Evolutionary conservation across 2,329 filamentous ascomycete species (phyloP), one percentile per base, ranked within the genome.

Genomic region (Sporothrix phasma): DNA sequence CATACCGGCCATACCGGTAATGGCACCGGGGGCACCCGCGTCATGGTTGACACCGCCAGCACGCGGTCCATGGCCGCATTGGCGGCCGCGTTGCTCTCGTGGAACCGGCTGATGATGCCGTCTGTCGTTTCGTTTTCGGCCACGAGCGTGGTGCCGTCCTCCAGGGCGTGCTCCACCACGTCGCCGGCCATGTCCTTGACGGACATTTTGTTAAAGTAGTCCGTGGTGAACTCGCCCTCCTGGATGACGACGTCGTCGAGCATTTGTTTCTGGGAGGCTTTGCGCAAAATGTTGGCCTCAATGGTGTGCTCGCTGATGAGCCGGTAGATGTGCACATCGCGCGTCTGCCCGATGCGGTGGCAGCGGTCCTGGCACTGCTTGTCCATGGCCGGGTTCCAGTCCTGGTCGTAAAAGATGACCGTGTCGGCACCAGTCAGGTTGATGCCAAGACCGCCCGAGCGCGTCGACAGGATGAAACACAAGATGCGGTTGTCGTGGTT

Each of bases 301-400:
- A 99, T 97, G 0, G 94, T 99, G 72, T 95, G 88, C 71, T 97
- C 88, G 11, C 91, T 94, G 8, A 96, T 87, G 22, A 97, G 86
- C 1, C 93, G 91, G 77, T 97, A 99, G 65, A 99, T 97, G 74
- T 97, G 93, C 37, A 99, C 94, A 73, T 99, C 94, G 34, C 94
- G 88, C 0, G 94, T 97, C 75, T 99, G 94, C 1, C 94, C 94
- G 69, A 99, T 99, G 69, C 94, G 90, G 77, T 99, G 94, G 71
- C 91, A 95, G 71, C 94, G 86, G 74, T 99, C 95, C 76, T 99
- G 95, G 71, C 94, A 99, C 75, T 99, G 94, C 75, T 96, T 96
- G 78, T 99, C 94, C 94, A 99, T 99, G 61, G 95, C 94, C 0
- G 94, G 94, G 71, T 99, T 99, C 95, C 95, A 99, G 74, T 99